Evolutionary conservation across 164 flowering plant species (phyloP).

Genomic region (Chloranthus sessilifolius): DNA sequence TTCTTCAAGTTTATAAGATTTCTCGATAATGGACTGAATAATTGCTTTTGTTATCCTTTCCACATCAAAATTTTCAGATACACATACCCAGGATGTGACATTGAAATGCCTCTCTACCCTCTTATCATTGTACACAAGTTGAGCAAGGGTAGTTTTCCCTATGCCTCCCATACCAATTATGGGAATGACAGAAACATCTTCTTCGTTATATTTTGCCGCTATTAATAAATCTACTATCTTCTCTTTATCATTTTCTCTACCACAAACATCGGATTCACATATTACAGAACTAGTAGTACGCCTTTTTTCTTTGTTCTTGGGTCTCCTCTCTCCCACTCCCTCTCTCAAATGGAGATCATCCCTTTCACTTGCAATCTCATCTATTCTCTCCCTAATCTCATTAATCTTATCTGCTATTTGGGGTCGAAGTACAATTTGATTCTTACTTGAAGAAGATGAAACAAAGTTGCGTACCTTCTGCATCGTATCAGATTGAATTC

Average conservation of each 20-base stretch:
- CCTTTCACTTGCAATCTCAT: background rate
- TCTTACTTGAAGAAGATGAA: too few relatives aligned
- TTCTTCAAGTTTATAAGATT: background rate
- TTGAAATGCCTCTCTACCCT: too few relatives aligned
- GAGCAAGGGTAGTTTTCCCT: too few relatives aligned
- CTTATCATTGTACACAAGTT: too few relatives aligned
- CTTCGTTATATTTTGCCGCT: background rate
- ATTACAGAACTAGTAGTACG: background rate
- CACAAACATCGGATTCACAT: conserved; percentile 6
- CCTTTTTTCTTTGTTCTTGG: background rate
- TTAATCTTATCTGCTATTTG: conserved; percentile 1
- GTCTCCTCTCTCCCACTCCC: background rate
- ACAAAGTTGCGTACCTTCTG: too few relatives aligned
- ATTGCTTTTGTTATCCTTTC: background rate
- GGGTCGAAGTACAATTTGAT: too few relatives aligned
- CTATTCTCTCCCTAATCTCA: conserved; percentile 1
- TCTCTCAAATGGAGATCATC: background rate
- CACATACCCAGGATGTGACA: conserved; percentile 1
- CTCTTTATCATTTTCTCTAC: conserved; percentile 8
- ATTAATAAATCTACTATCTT: background rate
- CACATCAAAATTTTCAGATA: background rate
- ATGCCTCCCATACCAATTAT: too few relatives aligned
- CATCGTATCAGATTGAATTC: too few relatives aligned
- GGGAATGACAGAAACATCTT: too few relatives aligned
- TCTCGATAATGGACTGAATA: background rate